phyloP scores from a whole-genome alignment of 257 asterid genomes.

The Linderniella brevidens region DNA sequence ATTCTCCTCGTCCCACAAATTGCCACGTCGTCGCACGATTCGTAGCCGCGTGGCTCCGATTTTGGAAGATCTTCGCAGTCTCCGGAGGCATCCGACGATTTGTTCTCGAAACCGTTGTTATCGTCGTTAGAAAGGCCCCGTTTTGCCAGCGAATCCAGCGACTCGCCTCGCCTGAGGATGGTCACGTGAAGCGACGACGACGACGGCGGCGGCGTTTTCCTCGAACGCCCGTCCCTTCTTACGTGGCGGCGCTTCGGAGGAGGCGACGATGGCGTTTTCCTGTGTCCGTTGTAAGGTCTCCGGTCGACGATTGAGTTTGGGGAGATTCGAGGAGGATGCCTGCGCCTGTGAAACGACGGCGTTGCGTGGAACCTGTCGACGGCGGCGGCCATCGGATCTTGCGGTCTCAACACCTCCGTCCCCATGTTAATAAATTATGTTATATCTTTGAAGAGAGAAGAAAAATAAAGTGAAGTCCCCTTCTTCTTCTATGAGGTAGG shows the following conservation, averaged over 20 bases:
- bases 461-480: background rate
- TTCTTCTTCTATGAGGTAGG: background rate
- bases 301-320: no score
- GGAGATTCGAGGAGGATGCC: constrained; percentile 6
- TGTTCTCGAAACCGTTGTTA: no score
- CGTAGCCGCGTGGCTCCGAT: background rate
- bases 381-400: constrained; percentile 20
- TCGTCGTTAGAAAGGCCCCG: no score
- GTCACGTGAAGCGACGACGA: constrained; percentile 8
- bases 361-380: constrained; percentile 12
- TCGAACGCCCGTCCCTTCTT: no score
- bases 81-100: no score
- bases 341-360: constrained; percentile 22
- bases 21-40: constrained; percentile 25
- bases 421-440: constrained; percentile 18
- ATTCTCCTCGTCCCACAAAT: constrained; percentile 15
- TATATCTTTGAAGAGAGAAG: background rate
- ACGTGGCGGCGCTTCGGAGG: no score
- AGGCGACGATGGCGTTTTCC: no score
- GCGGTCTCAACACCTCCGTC: constrained; percentile 31
- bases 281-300: no score
- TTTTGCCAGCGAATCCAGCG: constrained; percentile 30
- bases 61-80: background rate
- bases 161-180: constrained; percentile 30
- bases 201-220: no score